These are phyloP conservation scores for Trametes sanguinea DNA, from an alignment of 768 basidiomycete species.

Conservation along the genomic window DNA sequence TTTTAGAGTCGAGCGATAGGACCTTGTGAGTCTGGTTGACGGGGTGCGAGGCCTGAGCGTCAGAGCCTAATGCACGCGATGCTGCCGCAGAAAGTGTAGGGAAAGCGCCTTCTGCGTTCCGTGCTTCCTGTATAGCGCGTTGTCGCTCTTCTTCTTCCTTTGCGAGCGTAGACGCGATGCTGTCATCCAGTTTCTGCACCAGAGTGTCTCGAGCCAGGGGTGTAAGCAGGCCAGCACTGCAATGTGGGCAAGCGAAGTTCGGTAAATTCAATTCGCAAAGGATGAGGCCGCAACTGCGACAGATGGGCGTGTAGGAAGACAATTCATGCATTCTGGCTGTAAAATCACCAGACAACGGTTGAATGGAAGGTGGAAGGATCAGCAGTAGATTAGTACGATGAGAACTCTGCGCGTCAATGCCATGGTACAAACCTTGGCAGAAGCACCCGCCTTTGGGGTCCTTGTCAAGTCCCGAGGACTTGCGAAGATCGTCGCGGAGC, in stretches of 20 bases:
- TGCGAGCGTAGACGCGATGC: conserved; percentile 45
- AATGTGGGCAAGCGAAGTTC: conserved; percentile 54
- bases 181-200: conserved; percentile 44
- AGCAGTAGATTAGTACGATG: too few relatives aligned
- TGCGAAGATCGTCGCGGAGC: conserved; percentile 43
- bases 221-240: conserved; percentile 43
- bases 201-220: conserved; percentile 38
- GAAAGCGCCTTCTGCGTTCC: conserved; percentile 59
- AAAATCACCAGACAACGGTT: neutral
- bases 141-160: conserved; percentile 53
- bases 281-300: conserved; percentile 60
- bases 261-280: conserved; percentile 61
- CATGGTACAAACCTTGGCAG: conserved; percentile 52
- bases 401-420: too few relatives aligned
- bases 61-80: conserved; percentile 17
- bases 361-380: neutral
- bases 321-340: conserved; percentile 59
- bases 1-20: conserved; percentile 56
- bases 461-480: conserved; percentile 37
- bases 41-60: conserved; percentile 28
- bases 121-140: conserved; percentile 48
- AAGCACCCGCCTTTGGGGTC: conserved; percentile 72
- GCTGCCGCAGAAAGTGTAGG: conserved; percentile 46
- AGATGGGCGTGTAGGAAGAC: conserved; percentile 59
- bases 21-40: conserved; percentile 54